Conservation (phyloP, 257 asterid species). For the Solanum habrochaites region DNA sequence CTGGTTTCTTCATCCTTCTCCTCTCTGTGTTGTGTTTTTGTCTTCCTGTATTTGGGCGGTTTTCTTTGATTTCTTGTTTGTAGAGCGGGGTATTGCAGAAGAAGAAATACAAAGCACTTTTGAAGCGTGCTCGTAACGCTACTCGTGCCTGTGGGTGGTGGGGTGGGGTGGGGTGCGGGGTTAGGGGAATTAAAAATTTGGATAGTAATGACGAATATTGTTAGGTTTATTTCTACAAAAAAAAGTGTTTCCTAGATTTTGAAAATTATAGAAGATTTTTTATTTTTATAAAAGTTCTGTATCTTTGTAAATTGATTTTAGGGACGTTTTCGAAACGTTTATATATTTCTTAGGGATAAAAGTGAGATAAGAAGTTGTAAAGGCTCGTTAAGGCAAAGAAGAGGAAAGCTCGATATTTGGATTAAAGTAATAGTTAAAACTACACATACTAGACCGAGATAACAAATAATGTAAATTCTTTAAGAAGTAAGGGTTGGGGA, state of each 20-base stretch:
- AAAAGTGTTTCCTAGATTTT: neutral
- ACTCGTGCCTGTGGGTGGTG: too few species aligned
- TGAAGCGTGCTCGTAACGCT: neutral
- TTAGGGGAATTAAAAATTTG: too few species aligned
- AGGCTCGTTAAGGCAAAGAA: neutral
- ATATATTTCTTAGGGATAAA: too few species aligned
- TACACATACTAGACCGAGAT: neutral
- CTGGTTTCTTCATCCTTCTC: constrained; percentile 48
- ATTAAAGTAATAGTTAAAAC: neutral
- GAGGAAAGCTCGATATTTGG: neutral
- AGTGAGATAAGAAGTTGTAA: too few species aligned
- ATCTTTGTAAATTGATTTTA: too few species aligned
- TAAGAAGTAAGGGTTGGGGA: neutral
- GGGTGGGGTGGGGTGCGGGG: too few species aligned
- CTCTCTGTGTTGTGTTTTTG: neutral
- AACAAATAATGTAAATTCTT: neutral
- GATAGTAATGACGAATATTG: neutral
- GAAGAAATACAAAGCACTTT: neutral
- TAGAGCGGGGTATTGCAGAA: neutral
- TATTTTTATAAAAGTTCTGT: too few species aligned
- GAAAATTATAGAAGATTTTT: too few species aligned
- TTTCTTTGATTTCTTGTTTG: neutral
- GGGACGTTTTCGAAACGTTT: too few species aligned
- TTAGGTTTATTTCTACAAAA: neutral
- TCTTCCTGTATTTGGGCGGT: neutral